These are phyloP conservation scores for Penicillium chermesinum DNA, from an alignment of 495 filamentous ascomycete species.

Conservation along the genomic window DNA sequence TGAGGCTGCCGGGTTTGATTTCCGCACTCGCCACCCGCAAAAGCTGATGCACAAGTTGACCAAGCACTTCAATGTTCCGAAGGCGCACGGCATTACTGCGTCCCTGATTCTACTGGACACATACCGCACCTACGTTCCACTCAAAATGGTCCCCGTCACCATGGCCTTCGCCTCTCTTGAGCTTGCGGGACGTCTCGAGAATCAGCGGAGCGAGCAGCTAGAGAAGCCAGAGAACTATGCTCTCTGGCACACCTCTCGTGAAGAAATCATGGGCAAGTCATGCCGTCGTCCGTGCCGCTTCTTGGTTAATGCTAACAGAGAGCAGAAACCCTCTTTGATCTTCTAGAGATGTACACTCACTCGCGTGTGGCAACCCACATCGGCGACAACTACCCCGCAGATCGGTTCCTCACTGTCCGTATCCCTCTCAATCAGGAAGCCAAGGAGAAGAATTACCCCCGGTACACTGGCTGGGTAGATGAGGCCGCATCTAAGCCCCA, in stretches of 20 bases:
- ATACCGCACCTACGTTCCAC: conserved; percentile 85
- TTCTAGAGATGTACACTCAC: conserved; percentile 84
- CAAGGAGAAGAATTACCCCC: conserved; percentile 46
- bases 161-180: conserved; percentile 80
- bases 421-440: conserved; percentile 79
- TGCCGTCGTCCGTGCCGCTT: neutral
- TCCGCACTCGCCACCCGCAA: conserved; percentile 83
- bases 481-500: conserved; percentile 2
- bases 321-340: conserved; percentile 74
- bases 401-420: conserved; percentile 75
- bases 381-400: conserved; percentile 62
- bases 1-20: conserved; percentile 91
- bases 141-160: conserved; percentile 77
- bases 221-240: conserved; percentile 43
- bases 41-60: conserved; percentile 73
- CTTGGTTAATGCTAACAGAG: neutral
- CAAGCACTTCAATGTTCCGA: conserved; percentile 44
- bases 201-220: conserved; percentile 42
- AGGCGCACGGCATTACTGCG: conserved; percentile 54
- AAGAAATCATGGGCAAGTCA: conserved; percentile 61
- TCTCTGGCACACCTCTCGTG: conserved; percentile 56
- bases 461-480: conserved; percentile 43
- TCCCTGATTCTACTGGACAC: conserved; percentile 82
- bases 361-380: conserved; percentile 67
- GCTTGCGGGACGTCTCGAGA: conserved; percentile 64